phyloP scores from a whole-genome alignment of 176 grass and related monocot genomes.

The Tuctoria greenei region DNA sequence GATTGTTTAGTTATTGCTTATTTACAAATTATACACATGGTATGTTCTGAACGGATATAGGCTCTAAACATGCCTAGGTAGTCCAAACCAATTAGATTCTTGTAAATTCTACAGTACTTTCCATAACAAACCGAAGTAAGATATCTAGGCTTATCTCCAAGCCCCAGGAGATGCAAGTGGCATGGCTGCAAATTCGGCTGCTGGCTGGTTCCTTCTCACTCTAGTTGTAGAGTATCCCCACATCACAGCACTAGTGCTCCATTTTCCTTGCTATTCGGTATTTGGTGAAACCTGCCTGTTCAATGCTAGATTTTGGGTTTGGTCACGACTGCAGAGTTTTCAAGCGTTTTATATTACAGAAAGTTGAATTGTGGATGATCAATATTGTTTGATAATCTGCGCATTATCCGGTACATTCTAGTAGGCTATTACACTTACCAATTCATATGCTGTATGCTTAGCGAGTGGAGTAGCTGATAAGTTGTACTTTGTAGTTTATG shows the following conservation, averaged over 20 bases:
- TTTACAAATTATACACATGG: too few species aligned
- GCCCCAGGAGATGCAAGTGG: not conserved
- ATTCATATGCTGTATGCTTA: not conserved
- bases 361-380: not conserved
- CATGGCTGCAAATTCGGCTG: not conserved
- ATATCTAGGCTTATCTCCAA: not conserved
- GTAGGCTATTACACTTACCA: not conserved
- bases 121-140: not conserved
- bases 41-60: not conserved
- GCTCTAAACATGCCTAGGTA: not conserved
- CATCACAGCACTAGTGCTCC: not conserved
- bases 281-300: not conserved
- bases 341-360: too few species aligned
- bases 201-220: not conserved
- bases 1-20: too few species aligned
- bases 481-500: too few species aligned
- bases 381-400: not conserved
- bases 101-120: not conserved
- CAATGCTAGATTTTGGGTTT: not conserved
- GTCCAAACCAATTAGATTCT: not conserved
- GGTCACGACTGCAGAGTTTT: too few species aligned
- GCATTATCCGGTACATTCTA: conserved; percentile 3
- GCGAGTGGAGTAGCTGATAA: not conserved
- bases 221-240: not conserved
- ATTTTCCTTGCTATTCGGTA: not conserved